Percentiles rank a stretch among this genome's conserved stretches.
phyloP scores from a whole-genome alignment of 2,329 filamentous ascomycete genomes.

The Fusarium proliferatum region DNA sequence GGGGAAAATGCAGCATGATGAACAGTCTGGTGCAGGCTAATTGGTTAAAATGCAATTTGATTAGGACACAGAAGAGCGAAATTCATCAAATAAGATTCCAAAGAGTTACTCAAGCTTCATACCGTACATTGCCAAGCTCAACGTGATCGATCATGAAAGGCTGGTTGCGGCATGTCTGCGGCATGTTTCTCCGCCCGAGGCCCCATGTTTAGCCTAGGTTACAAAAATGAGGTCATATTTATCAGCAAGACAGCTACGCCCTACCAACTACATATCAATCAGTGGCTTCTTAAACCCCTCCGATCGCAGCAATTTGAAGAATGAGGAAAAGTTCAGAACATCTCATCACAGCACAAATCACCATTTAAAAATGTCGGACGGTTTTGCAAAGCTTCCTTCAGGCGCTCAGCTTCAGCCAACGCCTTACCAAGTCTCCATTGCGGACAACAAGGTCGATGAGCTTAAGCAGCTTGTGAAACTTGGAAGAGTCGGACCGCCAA shows the following conservation, averaged over 20 bases:
- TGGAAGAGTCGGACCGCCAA: neutral
- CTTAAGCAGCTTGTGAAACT: conserved; percentile 18
- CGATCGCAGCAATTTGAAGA: neutral
- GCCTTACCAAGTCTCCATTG: neutral
- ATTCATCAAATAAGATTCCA: accelerated
- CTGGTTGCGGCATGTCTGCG: neutral
- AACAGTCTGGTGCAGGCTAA: no score
- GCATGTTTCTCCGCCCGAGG: neutral
- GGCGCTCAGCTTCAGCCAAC: neutral
- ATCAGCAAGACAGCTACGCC: neutral
- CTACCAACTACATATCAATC: neutral
- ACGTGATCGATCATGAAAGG: neutral
- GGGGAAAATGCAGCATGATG: no score
- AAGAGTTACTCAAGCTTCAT: accelerated
- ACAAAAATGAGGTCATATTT: neutral
- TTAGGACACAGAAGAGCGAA: neutral
- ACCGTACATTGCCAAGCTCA: accelerated
- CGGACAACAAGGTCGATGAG: neutral
- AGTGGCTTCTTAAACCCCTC: neutral
- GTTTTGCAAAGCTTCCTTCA: neutral
- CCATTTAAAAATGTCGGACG: neutral
- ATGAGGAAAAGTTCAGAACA: accelerated
- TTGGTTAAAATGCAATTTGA: no score
- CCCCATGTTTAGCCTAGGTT: neutral
- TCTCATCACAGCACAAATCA: accelerated